Base-by-base conservation (phyloP, 1,284 basidiomycete genomes). In the Psilocybe mexicana region DNA sequence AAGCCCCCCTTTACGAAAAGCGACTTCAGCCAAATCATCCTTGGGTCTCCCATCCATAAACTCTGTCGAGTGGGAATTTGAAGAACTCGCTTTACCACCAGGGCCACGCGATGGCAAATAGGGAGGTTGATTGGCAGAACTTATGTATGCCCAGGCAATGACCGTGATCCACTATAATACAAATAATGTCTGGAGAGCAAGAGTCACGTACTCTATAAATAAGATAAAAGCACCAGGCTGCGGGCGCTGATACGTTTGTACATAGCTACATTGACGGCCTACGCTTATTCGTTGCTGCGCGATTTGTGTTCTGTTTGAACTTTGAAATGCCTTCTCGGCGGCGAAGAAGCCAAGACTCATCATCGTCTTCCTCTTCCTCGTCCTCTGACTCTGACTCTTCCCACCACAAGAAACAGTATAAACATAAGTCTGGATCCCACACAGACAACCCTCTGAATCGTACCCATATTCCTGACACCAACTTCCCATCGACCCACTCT, bases 71-170 rank as follows among this genome's bases (percentile, higher is more conserved):
- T 79, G 76, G 77, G 76, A 67, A 26, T 76, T 74, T 57, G 74
- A 77, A 58, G 74, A 76, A n/a, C 57, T 77, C 12, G 68, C 76
- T 14, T 68, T 81, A n/a, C 76, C 76, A 14, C 78, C 79, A 45
- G 70, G 64, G 8, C 72, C 73, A 25, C 59, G 55, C 23, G 53
- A 60, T n/a, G 28, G 43, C 33, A 58, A 59, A 55, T 57, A 56
- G 43, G 4, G 0, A 4, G 30, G 30, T 33, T 33, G 30, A 33
- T 6, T 33, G 8, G 30, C 8, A 33, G 30, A 6, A 8, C 18
- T 18, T 18, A 18, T 18, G 18, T 18, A 18, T 18, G 18, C 18
- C 18, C 18, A 18, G 18, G 18, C 18, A 18, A 18, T 18, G 18
- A 18, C 18, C 18, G 18, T 18, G 18, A 18, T 18, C 18, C 18